Evolutionary conservation across 106 monocot genomes (phyloP).

Genomic region (Platanthera zijinensis): DNA sequence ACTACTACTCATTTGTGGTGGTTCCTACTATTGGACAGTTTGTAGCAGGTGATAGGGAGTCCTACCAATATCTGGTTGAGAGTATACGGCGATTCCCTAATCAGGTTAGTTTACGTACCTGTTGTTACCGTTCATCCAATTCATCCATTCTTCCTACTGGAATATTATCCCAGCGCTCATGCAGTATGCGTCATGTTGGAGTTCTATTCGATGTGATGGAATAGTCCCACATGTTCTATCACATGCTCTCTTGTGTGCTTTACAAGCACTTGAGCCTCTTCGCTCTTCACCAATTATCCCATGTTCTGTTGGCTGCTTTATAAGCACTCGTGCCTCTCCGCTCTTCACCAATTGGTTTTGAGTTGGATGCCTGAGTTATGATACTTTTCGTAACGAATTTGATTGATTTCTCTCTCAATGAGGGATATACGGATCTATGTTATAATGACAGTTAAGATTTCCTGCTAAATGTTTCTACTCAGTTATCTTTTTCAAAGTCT

Average conservation of each 20-base stretch:
- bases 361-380: neutral
- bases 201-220: too few relatives aligned
- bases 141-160: too few relatives aligned
- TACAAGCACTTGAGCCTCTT: too few relatives aligned
- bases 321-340: too few relatives aligned
- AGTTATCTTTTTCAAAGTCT: neutral
- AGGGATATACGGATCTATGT: neutral
- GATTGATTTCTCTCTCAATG: neutral
- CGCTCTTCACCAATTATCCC: too few relatives aligned
- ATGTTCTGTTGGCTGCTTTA: too few relatives aligned
- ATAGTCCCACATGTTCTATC: too few relatives aligned
- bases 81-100: conserved; percentile 84
- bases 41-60: conserved; percentile 77
- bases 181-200: too few relatives aligned
- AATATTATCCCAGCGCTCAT: too few relatives aligned
- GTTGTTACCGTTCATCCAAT: neutral
- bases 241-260: too few relatives aligned
- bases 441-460: neutral
- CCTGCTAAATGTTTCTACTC: neutral
- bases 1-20: conserved; percentile 79
- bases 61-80: conserved; percentile 94
- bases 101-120: conserved; percentile 35
- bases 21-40: conserved; percentile 86
- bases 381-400: neutral
- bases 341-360: too few relatives aligned